Evolutionary conservation across 2,329 filamentous ascomycete species (phyloP), one percentile per base, ranked within the genome.

Genomic region (Calonectria henricotiae): DNA sequence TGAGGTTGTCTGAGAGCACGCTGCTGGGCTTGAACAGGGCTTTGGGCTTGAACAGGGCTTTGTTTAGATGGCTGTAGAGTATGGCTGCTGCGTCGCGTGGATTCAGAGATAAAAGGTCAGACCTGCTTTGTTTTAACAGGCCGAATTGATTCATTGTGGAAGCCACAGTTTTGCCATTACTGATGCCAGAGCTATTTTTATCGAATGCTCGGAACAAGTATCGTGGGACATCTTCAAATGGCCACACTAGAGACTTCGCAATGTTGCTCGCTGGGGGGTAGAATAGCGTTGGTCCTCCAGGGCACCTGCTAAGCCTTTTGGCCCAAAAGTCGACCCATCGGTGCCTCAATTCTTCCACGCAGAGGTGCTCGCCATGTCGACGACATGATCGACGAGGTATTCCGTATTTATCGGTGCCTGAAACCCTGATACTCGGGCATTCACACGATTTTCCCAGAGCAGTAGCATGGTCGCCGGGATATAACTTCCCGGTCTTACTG

Each of bases 161-260:
- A 25, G 49, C 51, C 41, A 66, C 39, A 3, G 47, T 37, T 12
- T 12, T 20, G n/a, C 30, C 41, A 47, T 66, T 43, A 20, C 58
- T 66, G 9, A 5, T 15, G 3, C 63, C 63, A 41, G 49, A 66
- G 47, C 51, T 66, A 15, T 47, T 46, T 15, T 13, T 47, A 41
- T 66, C 63, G 41, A 60, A 66, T 4, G 15, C 63, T n/a, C 63
- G 39, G 25, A 66, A 66, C 12, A 66, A 17, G 8, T 66, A 66
- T 23, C 27, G 49, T 15, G 49, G 63, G 3, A 47, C 35, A 20
- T 47, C 20, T 5, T 17, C 4, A 25, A 60, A 66, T 60, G 49
- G 20, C 49, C 63, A 60, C 8, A 37, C 8, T 2, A 60, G 12
- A 4, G 41, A 39, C n/a, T n/a, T 23, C 23, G 49, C 25, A 12